Evolutionary conservation across 2,329 filamentous ascomycete genomes (phyloP), one percentile per base, ranked within the genome.

Genomic region (Cladosporium sphaerospermum): DNA sequence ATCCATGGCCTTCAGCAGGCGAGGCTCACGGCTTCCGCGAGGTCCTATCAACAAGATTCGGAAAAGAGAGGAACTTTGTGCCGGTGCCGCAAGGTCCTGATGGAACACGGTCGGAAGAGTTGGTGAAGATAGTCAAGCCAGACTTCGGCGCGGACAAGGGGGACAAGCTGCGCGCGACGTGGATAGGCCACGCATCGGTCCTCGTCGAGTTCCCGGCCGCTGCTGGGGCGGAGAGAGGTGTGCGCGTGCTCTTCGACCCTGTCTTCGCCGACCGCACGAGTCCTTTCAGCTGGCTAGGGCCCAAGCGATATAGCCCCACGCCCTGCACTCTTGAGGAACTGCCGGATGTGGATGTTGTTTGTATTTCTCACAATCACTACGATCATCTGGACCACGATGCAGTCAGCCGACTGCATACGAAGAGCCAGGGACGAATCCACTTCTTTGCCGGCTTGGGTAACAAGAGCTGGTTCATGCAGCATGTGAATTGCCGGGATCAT

Each of bases 281-380:
- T 11, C 76, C 76, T 0, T 72, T 74, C 37, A 65, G 68, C 13
- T 69, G 69, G 51, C 59, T 73, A 1, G 78, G 78, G 0, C 79
- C 79, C 0, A 74, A 77, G 47, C 69, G 78, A 33, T 79, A 79
- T 52, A 76, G 74, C 11, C 75, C 73, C 3, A 69, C 75, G 3
- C 78, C 78, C 1, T 81, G 78, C 59, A 58, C 62, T 0, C 59
- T 78, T 2, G 67, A 74, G 2, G 76, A 79, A 14, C 60, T 81
- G 2, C 78, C 78, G 0, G 69, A 76, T 2, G 66, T 80, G 9
- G 78, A 82, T 52, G 61, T 75, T 2, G 69, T 81, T 3, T 66
- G 73, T 54, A 78, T 81, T 45, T 77, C 73, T 51, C 79, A 82
- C 61, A 77, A 80, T 57, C 78, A 81, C 59, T 80, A 79, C 58